Evolutionary conservation across 768 basidiomycete species (phyloP).

Genomic region (Psilocybe cubensis): DNA sequence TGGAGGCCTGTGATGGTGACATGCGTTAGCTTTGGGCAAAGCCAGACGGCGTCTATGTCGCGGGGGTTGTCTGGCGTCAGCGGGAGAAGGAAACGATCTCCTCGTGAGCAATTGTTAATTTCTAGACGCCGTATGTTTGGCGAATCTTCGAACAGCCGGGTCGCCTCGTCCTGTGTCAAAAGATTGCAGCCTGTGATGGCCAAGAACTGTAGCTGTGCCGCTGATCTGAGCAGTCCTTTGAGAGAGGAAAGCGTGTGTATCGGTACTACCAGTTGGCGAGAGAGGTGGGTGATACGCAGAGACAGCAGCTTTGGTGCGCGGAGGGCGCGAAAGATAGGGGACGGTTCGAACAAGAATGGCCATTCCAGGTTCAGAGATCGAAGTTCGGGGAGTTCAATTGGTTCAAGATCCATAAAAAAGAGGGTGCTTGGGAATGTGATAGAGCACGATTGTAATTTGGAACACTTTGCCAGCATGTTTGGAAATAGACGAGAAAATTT

Average conservation of each 20-base stretch:
- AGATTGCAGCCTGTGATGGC: conserved; percentile 19
- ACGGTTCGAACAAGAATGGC: conserved; percentile 17
- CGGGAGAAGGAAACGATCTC: conserved; percentile 14
- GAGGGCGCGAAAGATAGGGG: conserved; percentile 18
- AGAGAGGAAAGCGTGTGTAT: conserved; percentile 10
- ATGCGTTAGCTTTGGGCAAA: conserved; percentile 16
- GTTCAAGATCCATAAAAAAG: conserved; percentile 8
- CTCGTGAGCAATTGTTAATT: conserved; percentile 12
- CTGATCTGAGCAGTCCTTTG: conserved; percentile 15
- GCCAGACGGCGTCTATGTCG: conserved; percentile 2
- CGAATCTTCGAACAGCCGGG: conserved; percentile 8
- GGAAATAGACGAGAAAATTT: conserved; percentile 19
- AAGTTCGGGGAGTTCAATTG: conserved; percentile 20
- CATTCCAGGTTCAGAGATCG: conserved; percentile 16
- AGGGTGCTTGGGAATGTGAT: conserved; percentile 21
- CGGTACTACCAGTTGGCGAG: conserved; percentile 8
- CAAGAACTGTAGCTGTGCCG: conserved; percentile 11
- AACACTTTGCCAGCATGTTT: conserved; percentile 18
- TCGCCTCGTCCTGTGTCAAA: conserved; percentile 7
- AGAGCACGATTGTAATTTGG: conserved; percentile 16
- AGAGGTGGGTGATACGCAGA: conserved; percentile 15
- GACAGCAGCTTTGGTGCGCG: conserved; percentile 17
- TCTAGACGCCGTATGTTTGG: conserved; percentile 12
- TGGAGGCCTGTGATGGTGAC: conserved; percentile 13
- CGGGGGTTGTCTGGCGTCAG: conserved; percentile 9